A percentile compares a stretch with the other conserved stretches of the same genome.
These are phyloP conservation scores for Ceratopteris richardii DNA, from an alignment of 75 land plant species.

Conservation along the genomic window DNA sequence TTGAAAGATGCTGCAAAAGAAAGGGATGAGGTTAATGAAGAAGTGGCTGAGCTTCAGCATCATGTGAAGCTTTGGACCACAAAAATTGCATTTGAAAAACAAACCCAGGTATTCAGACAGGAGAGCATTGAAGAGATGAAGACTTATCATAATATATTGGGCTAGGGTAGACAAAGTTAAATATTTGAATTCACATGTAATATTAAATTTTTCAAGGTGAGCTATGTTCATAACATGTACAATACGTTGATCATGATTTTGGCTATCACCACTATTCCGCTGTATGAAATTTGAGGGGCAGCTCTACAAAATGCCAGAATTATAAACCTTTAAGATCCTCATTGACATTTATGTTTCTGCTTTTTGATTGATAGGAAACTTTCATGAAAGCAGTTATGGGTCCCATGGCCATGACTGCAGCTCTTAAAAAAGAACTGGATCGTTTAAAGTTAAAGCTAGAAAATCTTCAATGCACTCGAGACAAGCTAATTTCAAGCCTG, in stretches of 20 bases:
- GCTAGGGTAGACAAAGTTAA: too few relatives aligned
- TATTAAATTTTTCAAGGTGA: too few relatives aligned
- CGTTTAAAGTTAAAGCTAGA: conserved; percentile 28
- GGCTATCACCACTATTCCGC: too few relatives aligned
- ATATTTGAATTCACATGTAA: too few relatives aligned
- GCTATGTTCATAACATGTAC: too few relatives aligned
- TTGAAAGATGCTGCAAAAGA: conserved; percentile 9
- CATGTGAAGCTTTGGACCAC: conserved; percentile 32
- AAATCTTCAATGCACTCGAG: conserved; percentile 4
- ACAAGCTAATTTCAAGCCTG: conserved; percentile 15
- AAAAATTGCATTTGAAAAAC: conserved; percentile 32
- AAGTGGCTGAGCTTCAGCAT: conserved; percentile 22
- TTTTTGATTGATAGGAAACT: background rate
- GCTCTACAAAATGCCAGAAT: too few relatives aligned
- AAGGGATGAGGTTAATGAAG: conserved; percentile 13
- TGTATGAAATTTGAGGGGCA: too few relatives aligned
- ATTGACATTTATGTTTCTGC: too few relatives aligned
- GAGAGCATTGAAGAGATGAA: background rate
- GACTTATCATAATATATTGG: too few relatives aligned
- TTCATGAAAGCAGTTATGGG: conserved; percentile 6
- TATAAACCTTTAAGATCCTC: too few relatives aligned
- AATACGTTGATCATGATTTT: too few relatives aligned
- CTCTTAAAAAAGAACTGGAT: conserved; percentile 20
- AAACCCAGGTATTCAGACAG: conserved; percentile 23
- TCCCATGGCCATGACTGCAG: conserved; percentile 10